A percentile compares a stretch with the other conserved stretches of the same genome.
These are phyloP conservation scores for Datura wrightii DNA, from an alignment of 257 asterid species.

Conservation along the genomic window DNA sequence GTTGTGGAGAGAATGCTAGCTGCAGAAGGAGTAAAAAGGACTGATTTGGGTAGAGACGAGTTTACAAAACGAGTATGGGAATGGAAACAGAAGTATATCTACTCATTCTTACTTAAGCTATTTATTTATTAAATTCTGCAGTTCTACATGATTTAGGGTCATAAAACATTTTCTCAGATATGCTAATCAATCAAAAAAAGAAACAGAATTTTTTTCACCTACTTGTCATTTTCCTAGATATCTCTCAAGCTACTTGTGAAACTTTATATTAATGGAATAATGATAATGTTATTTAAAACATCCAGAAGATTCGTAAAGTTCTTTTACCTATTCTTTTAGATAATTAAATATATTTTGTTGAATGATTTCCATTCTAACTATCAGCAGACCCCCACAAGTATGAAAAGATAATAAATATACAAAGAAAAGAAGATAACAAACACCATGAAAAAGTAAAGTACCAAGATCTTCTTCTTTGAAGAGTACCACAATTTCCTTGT, in stretches of 20 bases:
- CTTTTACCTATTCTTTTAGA: not conserved
- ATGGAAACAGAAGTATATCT: slow-evolving; percentile 93
- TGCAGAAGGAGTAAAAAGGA: slow-evolving; percentile 85
- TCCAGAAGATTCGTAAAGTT: not conserved
- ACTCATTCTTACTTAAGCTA: slow-evolving; percentile 38
- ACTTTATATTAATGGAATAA: not conserved
- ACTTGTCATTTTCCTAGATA: not conserved
- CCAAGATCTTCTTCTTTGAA: slow-evolving; percentile 25
- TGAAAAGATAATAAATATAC: not conserved
- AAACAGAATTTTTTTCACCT: not conserved
- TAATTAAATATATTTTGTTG: not conserved
- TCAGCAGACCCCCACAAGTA: not conserved
- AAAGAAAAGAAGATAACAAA: not conserved
- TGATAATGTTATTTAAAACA: not conserved
- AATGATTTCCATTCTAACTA: not conserved
- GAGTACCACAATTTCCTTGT: not conserved
- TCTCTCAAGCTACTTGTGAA: slow-evolving; percentile 8
- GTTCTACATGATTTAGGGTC: slow-evolving; percentile 12
- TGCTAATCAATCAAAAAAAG: not conserved
- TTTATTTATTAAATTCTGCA: slow-evolving; percentile 26
- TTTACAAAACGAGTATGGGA: slow-evolving; percentile 93
- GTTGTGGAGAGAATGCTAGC: slow-evolving; percentile 99
- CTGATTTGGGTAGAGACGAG: slow-evolving; percentile 92
- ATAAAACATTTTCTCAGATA: not conserved
- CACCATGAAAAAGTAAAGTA: slow-evolving; percentile 11